Conservation (phyloP, 169 alveolate genomes). For the Perkinsus olseni region DNA sequence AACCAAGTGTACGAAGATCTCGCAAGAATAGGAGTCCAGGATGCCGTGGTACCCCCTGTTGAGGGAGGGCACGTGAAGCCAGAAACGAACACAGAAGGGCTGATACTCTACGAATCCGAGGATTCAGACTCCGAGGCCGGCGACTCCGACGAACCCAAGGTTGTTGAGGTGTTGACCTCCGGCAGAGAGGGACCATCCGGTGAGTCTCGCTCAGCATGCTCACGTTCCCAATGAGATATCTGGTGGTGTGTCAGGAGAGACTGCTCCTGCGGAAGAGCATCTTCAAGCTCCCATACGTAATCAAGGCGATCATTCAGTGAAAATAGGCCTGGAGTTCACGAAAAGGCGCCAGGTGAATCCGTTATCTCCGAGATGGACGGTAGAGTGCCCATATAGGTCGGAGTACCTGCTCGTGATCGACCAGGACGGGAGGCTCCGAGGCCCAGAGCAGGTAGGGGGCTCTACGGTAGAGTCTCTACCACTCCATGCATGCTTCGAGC, state of each 20-base stretch:
- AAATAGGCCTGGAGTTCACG: not conserved
- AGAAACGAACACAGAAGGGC: not conserved
- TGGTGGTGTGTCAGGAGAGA: too few species aligned
- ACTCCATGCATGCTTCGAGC: too few species aligned
- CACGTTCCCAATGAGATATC: too few species aligned
- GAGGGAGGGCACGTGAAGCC: not conserved
- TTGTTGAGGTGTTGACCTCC: not conserved
- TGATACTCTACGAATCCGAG: not conserved
- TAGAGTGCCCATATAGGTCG: not conserved
- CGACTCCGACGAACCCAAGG: not conserved
- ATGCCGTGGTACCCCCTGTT: not conserved
- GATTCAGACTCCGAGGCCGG: not conserved
- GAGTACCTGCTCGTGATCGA: not conserved
- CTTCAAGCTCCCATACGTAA: not conserved
- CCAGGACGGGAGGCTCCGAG: not conserved
- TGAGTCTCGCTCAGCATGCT: too few species aligned
- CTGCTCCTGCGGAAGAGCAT: not conserved
- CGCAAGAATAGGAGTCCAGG: not conserved
- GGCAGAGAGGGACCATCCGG: not conserved
- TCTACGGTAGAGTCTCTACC: not conserved
- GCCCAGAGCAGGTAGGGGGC: not conserved
- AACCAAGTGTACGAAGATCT: not conserved
- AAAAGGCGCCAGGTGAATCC: not conserved
- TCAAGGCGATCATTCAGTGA: not conserved
- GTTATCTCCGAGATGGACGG: not conserved